Evolutionary conservation across 2,329 filamentous ascomycete genomes (phyloP).

Genomic region (Trichoderma asperellum): DNA sequence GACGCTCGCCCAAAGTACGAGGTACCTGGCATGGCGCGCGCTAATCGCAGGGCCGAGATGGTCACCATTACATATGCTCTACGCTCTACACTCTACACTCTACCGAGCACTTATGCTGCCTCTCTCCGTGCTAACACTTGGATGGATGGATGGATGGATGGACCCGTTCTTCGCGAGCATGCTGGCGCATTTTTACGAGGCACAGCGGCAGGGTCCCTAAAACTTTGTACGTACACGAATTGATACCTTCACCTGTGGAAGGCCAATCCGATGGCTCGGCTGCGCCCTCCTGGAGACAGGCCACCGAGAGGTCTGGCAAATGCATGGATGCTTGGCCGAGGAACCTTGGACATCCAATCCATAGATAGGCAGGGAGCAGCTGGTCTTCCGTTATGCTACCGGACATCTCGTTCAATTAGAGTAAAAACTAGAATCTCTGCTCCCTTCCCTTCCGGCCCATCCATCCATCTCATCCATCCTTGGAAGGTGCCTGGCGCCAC

Average conservation of each 20-base stretch:
- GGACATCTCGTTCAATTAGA: neutral
- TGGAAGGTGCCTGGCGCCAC: conserved; percentile 10
- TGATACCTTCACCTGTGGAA: neutral
- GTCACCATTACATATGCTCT: conserved; percentile 1
- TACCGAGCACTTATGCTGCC: neutral
- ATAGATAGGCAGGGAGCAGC: neutral
- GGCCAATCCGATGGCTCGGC: neutral
- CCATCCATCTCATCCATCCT: neutral
- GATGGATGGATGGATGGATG: conserved; percentile 5
- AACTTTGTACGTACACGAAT: conserved; percentile 9
- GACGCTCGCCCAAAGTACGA: neutral
- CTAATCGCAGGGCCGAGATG: conserved; percentile 6
- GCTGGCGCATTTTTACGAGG: conserved; percentile 8
- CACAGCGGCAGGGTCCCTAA: neutral
- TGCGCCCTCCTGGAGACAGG: neutral
- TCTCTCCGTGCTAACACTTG: neutral
- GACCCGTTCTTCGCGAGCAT: neutral
- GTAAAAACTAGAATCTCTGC: neutral
- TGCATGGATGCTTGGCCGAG: neutral
- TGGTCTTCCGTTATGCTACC: neutral
- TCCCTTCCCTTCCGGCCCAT: neutral
- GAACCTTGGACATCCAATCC: neutral
- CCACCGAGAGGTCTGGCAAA: conserved; percentile 2
- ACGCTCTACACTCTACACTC: neutral
- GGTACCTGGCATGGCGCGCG: conserved; percentile 3